Evolutionary conservation across 2,329 filamentous ascomycete genomes (phyloP).

Genomic region (Hymenoscyphus linearis): DNA sequence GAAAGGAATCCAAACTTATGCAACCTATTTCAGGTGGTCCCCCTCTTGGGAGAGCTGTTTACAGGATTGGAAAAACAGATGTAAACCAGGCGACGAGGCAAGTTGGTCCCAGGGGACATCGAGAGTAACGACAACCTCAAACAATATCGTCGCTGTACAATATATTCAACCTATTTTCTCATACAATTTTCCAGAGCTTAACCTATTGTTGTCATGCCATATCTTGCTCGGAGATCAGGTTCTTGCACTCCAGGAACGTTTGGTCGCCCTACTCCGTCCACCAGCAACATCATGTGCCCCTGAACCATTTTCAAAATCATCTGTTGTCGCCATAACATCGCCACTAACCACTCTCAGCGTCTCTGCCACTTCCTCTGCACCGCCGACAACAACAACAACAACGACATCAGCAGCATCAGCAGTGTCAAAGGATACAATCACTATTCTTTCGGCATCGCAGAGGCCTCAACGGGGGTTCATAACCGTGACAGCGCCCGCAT

Average conservation of each 20-base stretch:
- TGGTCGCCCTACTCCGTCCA: neutral
- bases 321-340: neutral
- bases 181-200: neutral
- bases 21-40: constrained; percentile 22
- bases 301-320: neutral
- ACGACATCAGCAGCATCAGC: constrained; percentile 26
- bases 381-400: constrained; percentile 24
- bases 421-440: neutral
- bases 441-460: neutral
- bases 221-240: neutral
- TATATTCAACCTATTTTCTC: neutral
- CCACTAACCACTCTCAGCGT: constrained; percentile 35
- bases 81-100: constrained; percentile 36
- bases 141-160: neutral
- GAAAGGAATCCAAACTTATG: constrained; percentile 29
- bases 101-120: constrained; percentile 31
- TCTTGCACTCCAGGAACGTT: neutral
- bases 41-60: constrained; percentile 38
- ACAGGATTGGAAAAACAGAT: constrained; percentile 23
- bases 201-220: neutral
- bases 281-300: neutral
- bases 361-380: constrained; percentile 40
- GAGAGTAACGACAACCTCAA: neutral
- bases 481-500: neutral
- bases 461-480: neutral